Percentiles rank a stretch among this genome's conserved stretches.
Conservation (phyloP, 345 rosid species). For the Litchi chinensis region DNA sequence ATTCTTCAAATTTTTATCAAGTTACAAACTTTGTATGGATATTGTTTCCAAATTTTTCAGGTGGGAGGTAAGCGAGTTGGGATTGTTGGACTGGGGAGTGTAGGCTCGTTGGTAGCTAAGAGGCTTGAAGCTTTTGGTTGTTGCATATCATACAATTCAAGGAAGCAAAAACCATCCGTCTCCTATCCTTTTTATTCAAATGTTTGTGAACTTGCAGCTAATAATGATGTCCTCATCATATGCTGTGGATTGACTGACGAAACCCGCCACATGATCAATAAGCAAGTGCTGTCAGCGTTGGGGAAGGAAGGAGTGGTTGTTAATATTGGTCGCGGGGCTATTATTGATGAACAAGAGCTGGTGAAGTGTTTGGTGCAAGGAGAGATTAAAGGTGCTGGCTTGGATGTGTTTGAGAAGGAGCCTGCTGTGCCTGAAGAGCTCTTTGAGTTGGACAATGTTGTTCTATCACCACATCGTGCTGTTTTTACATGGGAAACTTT, state of each 20-base stretch:
- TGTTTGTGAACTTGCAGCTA: slow-evolving; percentile 45
- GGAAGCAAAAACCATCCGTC: slow-evolving; percentile 34
- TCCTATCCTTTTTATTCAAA: slow-evolving; percentile 39
- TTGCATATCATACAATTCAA: slow-evolving; percentile 45
- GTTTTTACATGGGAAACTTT: slow-evolving; percentile 43
- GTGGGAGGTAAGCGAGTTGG: slow-evolving; percentile 48
- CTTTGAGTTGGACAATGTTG: slow-evolving; percentile 43
- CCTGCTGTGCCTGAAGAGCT: slow-evolving; percentile 49
- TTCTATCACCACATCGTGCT: slow-evolving; percentile 47
- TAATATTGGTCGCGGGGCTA: slow-evolving; percentile 55
- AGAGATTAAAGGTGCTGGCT: slow-evolving; percentile 56
- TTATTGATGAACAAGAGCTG: slow-evolving; percentile 57
- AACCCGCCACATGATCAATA: slow-evolving; percentile 54
- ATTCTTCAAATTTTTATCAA: no score
- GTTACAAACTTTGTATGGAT: background rate
- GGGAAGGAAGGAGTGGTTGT: slow-evolving; percentile 52
- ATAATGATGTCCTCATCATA: slow-evolving; percentile 44
- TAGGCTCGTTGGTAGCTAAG: slow-evolving; percentile 47
- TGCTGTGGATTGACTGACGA: slow-evolving; percentile 46
- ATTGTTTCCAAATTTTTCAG: slow-evolving; percentile 22
- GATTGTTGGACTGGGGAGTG: slow-evolving; percentile 56
- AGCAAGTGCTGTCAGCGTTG: slow-evolving; percentile 44
- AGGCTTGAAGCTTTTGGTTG: slow-evolving; percentile 56
- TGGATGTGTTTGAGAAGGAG: slow-evolving; percentile 67
- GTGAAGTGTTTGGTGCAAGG: slow-evolving; percentile 45